Conservation (phyloP, 1,284 basidiomycete genomes). For the Boletellus sp. region DNA sequence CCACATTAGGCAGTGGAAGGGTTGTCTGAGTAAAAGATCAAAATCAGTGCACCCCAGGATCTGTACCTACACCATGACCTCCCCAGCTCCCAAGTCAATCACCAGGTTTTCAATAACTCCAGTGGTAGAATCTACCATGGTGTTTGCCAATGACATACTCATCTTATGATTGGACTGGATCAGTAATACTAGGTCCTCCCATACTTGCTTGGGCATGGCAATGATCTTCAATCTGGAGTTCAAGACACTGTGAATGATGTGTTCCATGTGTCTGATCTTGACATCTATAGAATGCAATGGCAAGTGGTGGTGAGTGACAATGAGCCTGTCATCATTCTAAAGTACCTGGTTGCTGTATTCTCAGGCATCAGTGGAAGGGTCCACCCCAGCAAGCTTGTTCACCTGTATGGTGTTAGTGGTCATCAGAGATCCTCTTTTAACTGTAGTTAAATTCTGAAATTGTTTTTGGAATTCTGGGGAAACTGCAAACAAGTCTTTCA, state of each 20-base stretch:
- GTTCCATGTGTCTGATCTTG: not conserved
- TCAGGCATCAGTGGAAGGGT: not conserved
- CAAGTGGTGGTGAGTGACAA: not conserved
- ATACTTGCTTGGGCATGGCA: too few species aligned
- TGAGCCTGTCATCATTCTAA: not conserved
- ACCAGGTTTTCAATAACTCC: not conserved
- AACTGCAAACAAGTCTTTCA: not conserved
- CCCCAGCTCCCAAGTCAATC: not conserved
- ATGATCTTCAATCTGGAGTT: not conserved
- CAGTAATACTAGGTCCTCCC: not conserved
- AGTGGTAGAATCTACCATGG: not conserved
- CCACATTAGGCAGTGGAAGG: slow-evolving; percentile 4
- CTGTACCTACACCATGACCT: not conserved
- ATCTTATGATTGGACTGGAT: not conserved
- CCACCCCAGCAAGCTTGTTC: not conserved
- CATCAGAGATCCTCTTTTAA: not conserved
- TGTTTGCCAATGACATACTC: not conserved
- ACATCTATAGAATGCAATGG: not conserved
- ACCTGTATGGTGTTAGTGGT: not conserved
- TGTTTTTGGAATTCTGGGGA: not conserved
- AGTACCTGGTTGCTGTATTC: not conserved
- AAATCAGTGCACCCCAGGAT: not conserved
- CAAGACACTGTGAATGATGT: not conserved
- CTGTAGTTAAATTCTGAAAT: too few species aligned
- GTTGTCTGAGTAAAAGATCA: not conserved